phyloP scores from a whole-genome alignment of 2,329 filamentous ascomycete species.

The Fusarium tupiense region DNA sequence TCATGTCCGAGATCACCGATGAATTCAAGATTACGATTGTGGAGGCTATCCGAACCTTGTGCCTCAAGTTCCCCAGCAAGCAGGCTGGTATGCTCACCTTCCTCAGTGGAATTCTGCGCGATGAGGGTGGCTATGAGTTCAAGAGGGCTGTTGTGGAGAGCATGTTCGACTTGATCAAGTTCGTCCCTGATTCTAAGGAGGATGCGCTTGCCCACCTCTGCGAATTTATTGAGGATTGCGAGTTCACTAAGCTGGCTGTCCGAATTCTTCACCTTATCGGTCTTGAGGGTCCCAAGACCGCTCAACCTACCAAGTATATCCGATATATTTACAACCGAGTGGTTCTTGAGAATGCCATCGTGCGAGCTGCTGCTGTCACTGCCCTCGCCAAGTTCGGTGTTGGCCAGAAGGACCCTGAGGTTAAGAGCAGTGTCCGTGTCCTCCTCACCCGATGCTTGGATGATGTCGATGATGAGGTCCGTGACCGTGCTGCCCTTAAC shows the following conservation, averaged over 20 bases:
- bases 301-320: constrained; percentile 97
- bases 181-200: constrained; percentile 87
- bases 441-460: constrained; percentile 93
- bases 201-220: constrained; percentile 92
- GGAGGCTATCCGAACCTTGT: constrained; percentile 94
- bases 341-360: constrained; percentile 95
- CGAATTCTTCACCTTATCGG: constrained; percentile 94
- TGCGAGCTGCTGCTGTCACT: constrained; percentile 93
- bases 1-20: constrained; percentile 99
- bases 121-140: constrained; percentile 98
- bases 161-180: constrained; percentile 99
- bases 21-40: constrained; percentile 99
- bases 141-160: constrained; percentile 98
- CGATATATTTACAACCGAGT: constrained; percentile 99
- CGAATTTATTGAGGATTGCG: constrained; percentile 99
- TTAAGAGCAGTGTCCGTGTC: constrained; percentile 94
- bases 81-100: constrained; percentile 98
- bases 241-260: constrained; percentile 97
- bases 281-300: constrained; percentile 92
- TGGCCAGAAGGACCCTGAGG: constrained; percentile 93
- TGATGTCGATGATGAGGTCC: constrained; percentile 96
- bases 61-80: constrained; percentile 97
- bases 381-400: constrained; percentile 97
- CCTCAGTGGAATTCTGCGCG: constrained; percentile 93
- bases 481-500: constrained; percentile 93